Evolutionary conservation across 768 basidiomycete species (phyloP).

Genomic region (Kwoniella bestiolae): DNA sequence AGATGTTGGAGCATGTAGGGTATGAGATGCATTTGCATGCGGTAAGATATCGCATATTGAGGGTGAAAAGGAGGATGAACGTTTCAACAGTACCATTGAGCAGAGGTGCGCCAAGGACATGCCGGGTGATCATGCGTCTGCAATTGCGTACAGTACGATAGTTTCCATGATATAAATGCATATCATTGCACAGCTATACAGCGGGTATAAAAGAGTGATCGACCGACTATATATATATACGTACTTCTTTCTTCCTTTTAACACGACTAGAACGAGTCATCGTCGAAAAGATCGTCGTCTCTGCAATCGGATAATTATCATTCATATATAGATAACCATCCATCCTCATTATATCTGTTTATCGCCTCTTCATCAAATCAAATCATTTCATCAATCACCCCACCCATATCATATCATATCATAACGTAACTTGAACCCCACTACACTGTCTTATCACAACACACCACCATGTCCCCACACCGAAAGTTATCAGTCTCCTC

Average conservation of each 20-base stretch:
- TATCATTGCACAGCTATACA: not conserved
- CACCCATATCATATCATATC: not conserved
- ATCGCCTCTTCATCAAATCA: not conserved
- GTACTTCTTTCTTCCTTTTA: too few relatives aligned
- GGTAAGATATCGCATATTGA: too few relatives aligned
- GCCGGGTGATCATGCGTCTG: slow-evolving; percentile 1
- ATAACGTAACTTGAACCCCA: not conserved
- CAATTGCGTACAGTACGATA: not conserved
- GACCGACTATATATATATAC: not conserved
- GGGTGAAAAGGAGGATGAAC: too few relatives aligned
- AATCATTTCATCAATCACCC: not conserved
- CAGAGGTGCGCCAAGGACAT: not conserved
- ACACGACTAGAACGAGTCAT: too few relatives aligned
- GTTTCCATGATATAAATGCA: too few relatives aligned
- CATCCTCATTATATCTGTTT: too few relatives aligned
- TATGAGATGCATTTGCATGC: too few relatives aligned
- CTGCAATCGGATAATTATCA: too few relatives aligned
- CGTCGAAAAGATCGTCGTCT: too few relatives aligned
- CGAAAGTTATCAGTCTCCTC: slow-evolving; percentile 30
- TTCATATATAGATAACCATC: too few relatives aligned
- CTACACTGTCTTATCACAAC: too few relatives aligned
- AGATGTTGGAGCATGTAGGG: not conserved
- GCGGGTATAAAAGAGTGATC: not conserved
- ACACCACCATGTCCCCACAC: slow-evolving; percentile 30
- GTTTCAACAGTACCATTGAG: too few relatives aligned